Evolutionary conservation across 148 eudicot species (phyloP).

Genomic region (Selenicereus undatus): DNA sequence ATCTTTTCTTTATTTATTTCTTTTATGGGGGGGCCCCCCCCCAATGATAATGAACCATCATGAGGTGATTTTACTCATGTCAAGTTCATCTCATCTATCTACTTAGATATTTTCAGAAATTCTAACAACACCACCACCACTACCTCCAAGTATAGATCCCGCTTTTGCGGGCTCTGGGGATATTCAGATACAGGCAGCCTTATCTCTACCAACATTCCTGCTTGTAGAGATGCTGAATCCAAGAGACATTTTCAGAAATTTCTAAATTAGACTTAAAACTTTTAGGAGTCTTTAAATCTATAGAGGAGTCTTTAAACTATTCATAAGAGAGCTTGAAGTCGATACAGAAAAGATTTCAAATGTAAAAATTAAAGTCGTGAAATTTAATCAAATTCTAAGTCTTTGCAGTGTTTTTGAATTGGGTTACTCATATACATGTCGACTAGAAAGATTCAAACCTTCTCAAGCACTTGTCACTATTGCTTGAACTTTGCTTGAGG

Average conservation of each 20-base stretch:
- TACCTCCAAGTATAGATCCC: no score
- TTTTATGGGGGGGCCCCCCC: background rate
- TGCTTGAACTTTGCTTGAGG: background rate
- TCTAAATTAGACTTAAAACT: background rate
- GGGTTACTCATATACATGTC: no score
- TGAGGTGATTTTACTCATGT: background rate
- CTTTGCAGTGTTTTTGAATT: background rate
- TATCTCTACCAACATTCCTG: no score
- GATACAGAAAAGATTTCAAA: background rate
- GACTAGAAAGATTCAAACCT: background rate
- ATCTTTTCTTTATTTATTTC: background rate
- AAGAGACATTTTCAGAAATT: background rate
- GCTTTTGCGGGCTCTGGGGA: no score
- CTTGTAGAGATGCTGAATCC: no score
- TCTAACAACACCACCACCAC: no score
- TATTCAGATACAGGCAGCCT: no score
- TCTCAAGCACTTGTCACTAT: background rate
- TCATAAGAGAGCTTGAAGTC: no score
- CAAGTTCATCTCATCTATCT: background rate
- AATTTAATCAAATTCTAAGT: background rate
- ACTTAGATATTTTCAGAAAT: background rate
- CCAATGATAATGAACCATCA: background rate
- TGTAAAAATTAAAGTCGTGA: background rate
- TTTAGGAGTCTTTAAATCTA: background rate
- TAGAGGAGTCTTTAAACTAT: no score